Evolutionary conservation across 2,329 filamentous ascomycete species (phyloP), one percentile per base, ranked within the genome.

Genomic region (Fusarium papillatum): DNA sequence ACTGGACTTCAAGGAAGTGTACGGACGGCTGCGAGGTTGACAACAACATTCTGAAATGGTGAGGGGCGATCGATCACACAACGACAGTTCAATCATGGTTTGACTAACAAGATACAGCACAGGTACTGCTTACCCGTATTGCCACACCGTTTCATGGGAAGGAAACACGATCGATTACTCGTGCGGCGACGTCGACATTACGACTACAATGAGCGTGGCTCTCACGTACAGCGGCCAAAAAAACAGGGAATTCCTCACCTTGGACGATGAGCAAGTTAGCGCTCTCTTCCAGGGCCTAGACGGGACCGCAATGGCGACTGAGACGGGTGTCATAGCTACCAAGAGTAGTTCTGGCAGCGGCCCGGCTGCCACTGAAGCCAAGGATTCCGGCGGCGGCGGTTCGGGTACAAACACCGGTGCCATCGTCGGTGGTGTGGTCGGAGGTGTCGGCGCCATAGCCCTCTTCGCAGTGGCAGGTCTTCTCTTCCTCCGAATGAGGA

Each of bases 171-270:
- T 61, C 6, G 68, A 71, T 17, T 68, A 74, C 36, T 71, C 71
- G 67, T 74, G 72, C 26, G 71, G 71, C 14, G 67, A 74, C 6
- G 17, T 74, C 5, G 68, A 74, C 4, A 71, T 74, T 8, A 55
- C 63, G 3, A 74, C 71, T 2, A 43, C 38, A 6, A 72, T 74
- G 26, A 74, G 67, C 43, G 72, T 68, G 29, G 72, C 43, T 17
- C 59, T 74, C 22, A 71, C 67, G 14, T 74, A 55, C 38, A 64
- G 43, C 7, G 71, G 63, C 9, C 57, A 74, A 68, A 36, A 38
- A 16, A n/a, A 24, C 6, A 55, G 67, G 22, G 13, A 48, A 2
- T 74, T 74, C 1, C 11, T 16, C 7, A 74, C 67, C 14, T 17
- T 74, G 0, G 34, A 74, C 26, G 63, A 71, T 14, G 38, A 67